Percentiles rank a stretch among this genome's conserved stretches.
Evolutionary conservation across 2,329 filamentous ascomycete genomes (phyloP).

Genomic region (Talaromyces sp.): DNA sequence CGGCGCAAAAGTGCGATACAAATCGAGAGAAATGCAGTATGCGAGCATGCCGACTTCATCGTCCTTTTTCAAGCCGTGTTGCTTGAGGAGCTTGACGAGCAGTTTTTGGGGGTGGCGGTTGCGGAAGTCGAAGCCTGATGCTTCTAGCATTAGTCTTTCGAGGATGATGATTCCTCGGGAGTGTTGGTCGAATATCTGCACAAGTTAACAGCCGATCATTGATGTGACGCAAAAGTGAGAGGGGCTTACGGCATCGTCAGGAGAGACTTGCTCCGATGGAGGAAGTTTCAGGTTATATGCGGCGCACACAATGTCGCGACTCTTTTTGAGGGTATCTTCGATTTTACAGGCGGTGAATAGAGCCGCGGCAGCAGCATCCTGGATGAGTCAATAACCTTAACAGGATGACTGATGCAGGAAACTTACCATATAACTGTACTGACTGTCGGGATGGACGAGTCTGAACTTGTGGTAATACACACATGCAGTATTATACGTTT

Average conservation of each 20-base stretch:
- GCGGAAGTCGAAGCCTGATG: conserved; percentile 89
- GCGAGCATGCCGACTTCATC: conserved; percentile 62
- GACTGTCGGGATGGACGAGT: conserved; percentile 76
- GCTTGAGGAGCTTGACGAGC: conserved; percentile 73
- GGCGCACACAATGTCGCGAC: conserved; percentile 84
- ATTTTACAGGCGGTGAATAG: conserved; percentile 95
- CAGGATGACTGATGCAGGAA: neutral
- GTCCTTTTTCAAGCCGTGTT: conserved; percentile 55
- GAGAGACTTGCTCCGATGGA: conserved; percentile 65
- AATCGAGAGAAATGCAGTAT: conserved; percentile 80
- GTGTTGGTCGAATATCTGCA: conserved; percentile 72
- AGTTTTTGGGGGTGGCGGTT: conserved; percentile 83
- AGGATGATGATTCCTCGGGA: conserved; percentile 82
- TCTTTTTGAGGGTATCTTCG: conserved; percentile 97
- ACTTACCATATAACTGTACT: conserved; percentile 69
- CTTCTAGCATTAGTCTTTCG: conserved; percentile 89
- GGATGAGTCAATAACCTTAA: conserved; percentile 21
- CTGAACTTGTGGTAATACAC: conserved; percentile 94
- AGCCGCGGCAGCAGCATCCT: conserved; percentile 83
- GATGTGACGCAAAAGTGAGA: neutral
- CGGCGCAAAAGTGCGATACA: conserved; percentile 90
- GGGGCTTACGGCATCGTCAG: conserved; percentile 73
- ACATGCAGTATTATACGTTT: conserved; percentile 87
- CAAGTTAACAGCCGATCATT: conserved; percentile 1
- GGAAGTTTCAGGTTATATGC: conserved; percentile 79